These are phyloP conservation scores for Fonsecaea multimorphosa DNA, from an alignment of 2,329 filamentous ascomycete genomes.

Conservation along the genomic window DNA sequence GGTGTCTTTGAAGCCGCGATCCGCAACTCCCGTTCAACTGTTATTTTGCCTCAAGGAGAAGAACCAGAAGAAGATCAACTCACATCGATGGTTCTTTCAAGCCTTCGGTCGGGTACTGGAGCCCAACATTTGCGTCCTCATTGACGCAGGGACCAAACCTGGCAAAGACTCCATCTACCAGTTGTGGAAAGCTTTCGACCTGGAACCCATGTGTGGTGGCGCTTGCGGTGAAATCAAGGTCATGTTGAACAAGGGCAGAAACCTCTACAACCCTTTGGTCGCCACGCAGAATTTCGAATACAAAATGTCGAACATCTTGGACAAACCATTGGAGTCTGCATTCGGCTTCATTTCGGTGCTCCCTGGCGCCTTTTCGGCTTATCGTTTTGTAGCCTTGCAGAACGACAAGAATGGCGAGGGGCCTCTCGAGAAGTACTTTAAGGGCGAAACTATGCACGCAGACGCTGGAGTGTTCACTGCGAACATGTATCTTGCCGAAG, in stretches of 20 bases:
- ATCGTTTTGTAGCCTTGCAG: conserved; percentile 90
- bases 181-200: conserved; percentile 96
- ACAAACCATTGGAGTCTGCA: conserved; percentile 95
- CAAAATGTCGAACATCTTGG: conserved; percentile 99
- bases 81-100: conserved; percentile 98
- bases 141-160: conserved; percentile 94
- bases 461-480: conserved; percentile 96
- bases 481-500: conserved; percentile 67
- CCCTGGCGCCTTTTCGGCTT: conserved; percentile 97
- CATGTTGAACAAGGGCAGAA: conserved; percentile 86
- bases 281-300: conserved; percentile 99
- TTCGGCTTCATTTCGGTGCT: conserved; percentile 98
- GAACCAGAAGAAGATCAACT: conserved; percentile 99
- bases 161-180: conserved; percentile 96
- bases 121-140: conserved; percentile 93
- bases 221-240: conserved; percentile 99
- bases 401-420: conserved; percentile 96
- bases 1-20: conserved; percentile 81
- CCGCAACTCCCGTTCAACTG: conserved; percentile 88
- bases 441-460: conserved; percentile 93
- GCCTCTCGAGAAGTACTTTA: conserved; percentile 94
- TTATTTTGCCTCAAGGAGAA: conserved; percentile 99
- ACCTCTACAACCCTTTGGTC: conserved; percentile 89
- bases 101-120: conserved; percentile 91
- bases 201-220: conserved; percentile 96